Evolutionary conservation across 176 grass and related monocot species (phyloP), one percentile per base, ranked within the genome.

Genomic region (Poa pratensis): DNA sequence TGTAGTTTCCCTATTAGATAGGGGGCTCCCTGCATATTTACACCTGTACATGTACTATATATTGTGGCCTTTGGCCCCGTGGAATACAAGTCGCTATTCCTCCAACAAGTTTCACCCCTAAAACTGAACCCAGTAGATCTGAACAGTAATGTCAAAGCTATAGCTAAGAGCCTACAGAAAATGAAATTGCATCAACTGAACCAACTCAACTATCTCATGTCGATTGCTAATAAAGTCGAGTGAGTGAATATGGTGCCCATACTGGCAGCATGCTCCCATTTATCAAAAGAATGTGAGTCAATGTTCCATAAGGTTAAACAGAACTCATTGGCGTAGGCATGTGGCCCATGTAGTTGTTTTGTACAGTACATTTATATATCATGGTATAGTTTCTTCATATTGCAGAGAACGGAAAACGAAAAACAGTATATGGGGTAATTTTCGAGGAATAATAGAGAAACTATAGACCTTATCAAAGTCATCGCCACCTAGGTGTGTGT

Each of bases 401-500:
- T 27, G 40, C 17, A 58, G 6, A 39, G 19, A 77, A 77, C 32
- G 11, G 35, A 57, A 28, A 74, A 50, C 17, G 13, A 27, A 46
- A 49, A 48, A 48, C 45, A 48, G 42, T 43, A 62, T 35, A 63
- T 37, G 55, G 3, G 10, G 27, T 48, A 51, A 83, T 26, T 59
- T 59, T 46, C 68, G 39, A n/a, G 30, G 6, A 62, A 52, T 22
- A 71, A 52, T 59, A 49, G 18, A 85, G 42, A 68, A 76, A 76
- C 49, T 39, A 20, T 5, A 82, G 15, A 92, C 90, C 90, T 89
- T 92, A 72, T 92, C 90, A 6, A 92, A 92, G 62, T 92, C 87
- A 87, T 92, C 90, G 27, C 87, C 90, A 77, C 90, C 90, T 65
- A 92, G 87, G 76, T 92, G 90, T 32, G 90, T 92, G 79, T 92